phyloP scores from a whole-genome alignment of 208 protist genomes.

The Trypanosoma caninum region DNA sequence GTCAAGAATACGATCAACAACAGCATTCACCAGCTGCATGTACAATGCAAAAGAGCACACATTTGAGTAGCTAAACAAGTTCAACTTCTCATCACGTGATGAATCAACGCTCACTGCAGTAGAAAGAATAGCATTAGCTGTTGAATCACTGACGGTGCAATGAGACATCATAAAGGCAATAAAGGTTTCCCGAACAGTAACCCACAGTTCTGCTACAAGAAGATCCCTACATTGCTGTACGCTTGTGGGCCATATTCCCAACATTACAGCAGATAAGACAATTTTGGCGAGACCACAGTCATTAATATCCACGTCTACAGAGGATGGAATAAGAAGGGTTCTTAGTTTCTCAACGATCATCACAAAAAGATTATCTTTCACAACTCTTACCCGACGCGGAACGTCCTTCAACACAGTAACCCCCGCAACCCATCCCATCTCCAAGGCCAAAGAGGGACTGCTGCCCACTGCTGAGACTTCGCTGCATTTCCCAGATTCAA shows the following conservation, averaged over 20 bases:
- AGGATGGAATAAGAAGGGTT: conserved; percentile 18
- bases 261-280: conserved; percentile 13
- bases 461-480: neutral
- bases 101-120: conserved; percentile 21
- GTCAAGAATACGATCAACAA: conserved; percentile 42
- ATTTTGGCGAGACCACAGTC: conserved; percentile 13
- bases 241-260: conserved; percentile 37
- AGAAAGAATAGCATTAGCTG: conserved; percentile 57
- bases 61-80: conserved; percentile 28
- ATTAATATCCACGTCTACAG: conserved; percentile 5
- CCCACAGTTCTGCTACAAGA: conserved; percentile 34
- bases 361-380: conserved; percentile 21
- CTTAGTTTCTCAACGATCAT: conserved; percentile 40
- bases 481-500: neutral
- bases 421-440: neutral
- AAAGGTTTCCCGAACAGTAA: conserved; percentile 38
- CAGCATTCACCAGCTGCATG: conserved; percentile 36
- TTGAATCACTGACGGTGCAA: conserved; percentile 43
- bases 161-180: conserved; percentile 47
- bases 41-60: conserved; percentile 31
- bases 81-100: conserved; percentile 30
- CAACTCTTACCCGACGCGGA: conserved; percentile 8
- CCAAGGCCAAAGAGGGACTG: neutral
- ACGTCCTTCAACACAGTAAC: conserved; percentile 13
- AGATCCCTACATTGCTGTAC: conserved; percentile 26